Base-by-base conservation (phyloP, 768 basidiomycete species). In the Russula griseocarnosa region DNA sequence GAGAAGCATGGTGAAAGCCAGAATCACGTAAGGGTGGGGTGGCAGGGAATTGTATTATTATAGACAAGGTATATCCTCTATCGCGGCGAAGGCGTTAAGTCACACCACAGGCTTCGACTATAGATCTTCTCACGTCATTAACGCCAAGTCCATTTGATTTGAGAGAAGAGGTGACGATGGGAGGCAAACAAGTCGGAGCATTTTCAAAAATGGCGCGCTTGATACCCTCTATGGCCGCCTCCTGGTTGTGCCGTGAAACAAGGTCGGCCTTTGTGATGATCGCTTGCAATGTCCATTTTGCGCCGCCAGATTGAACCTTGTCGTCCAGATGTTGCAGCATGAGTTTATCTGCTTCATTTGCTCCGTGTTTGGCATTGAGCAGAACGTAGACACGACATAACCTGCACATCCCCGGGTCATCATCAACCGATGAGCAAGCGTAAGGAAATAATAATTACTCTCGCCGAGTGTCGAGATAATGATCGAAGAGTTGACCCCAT, bases 211-310 rank as follows among this genome's bases (percentile, higher is more conserved):
- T 84, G 28, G 81, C 77, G 58, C 76, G 71, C 61, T 75, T 78
- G 58, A 88, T 79, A 49, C 72, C 72, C 30, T 74, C 69, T 34
- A 88, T 71, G 1, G 73, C 73, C 14, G 70, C 62, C 10, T 73
- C 63, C 11, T 26, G 32, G 28, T 77, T 69, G 9, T 73, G 69
- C 14, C 66, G 18, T 3, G 77, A 74, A 5, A 88, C 76, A 5
- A 74, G 74, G 72, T 92, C 89, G 1, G 79, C 80, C 73, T 90
- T 90, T 49, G 90, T 90, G 67, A 91, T 81, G 62, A 92, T 76
- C 1, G 87, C 79, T 69, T 92, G 90, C 1, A 91, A 61, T 0
- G 87, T 87, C 72, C 84, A 85, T 2, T 73, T 76, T 36, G 77
- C 75, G 0, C 71, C 72, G 5, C 76, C 78, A 47, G 75, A 75